Percentiles rank a stretch among this genome's conserved stretches.
Evolutionary conservation across 2,329 filamentous ascomycete genomes (phyloP).

Genomic region (Coniochaeta sp.): DNA sequence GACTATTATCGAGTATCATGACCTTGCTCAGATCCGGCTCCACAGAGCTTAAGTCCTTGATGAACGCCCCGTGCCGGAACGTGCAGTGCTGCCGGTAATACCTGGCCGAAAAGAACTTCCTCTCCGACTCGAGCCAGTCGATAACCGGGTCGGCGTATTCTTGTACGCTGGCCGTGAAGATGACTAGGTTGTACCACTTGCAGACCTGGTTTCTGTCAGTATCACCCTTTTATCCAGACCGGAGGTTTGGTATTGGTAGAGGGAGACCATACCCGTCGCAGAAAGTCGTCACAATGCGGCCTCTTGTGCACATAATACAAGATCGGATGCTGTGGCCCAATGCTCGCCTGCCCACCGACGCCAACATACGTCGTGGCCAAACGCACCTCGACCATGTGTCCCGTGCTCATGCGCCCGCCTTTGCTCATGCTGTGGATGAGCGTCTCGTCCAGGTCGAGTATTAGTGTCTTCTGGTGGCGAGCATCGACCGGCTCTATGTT

Average conservation of each 20-base stretch:
- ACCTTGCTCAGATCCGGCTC: slow-evolving; percentile 96
- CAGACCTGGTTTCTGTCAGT: slow-evolving; percentile 49
- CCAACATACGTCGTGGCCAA: slow-evolving; percentile 66
- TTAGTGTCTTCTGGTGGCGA: slow-evolving; percentile 79
- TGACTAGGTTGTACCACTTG: slow-evolving; percentile 96
- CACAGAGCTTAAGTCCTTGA: slow-evolving; percentile 93
- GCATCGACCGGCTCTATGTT: slow-evolving; percentile 44
- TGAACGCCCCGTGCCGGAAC: slow-evolving; percentile 89
- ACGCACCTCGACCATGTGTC: slow-evolving; percentile 98
- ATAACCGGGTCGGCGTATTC: slow-evolving; percentile 98
- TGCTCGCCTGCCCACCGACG: slow-evolving; percentile 54
- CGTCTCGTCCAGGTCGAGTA: slow-evolving; percentile 94
- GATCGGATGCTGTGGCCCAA: slow-evolving; percentile 88
- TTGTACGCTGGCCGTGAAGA: slow-evolving; percentile 96
- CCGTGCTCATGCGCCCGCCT: slow-evolving; percentile 88
- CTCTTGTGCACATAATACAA: slow-evolving; percentile 98
- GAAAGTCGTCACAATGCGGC: slow-evolving; percentile 92
- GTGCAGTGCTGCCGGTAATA: slow-evolving; percentile 98
- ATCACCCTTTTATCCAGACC: not conserved
- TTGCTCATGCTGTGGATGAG: slow-evolving; percentile 98
- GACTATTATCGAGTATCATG: slow-evolving; percentile 98
- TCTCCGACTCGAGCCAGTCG: slow-evolving; percentile 94
- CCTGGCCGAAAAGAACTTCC: slow-evolving; percentile 88
- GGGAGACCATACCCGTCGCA: slow-evolving; percentile 60
- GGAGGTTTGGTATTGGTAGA: not conserved